Base-by-base conservation (phyloP, 2,329 filamentous ascomycete genomes). In the Stagonosporopsis cucurbitacearum region DNA sequence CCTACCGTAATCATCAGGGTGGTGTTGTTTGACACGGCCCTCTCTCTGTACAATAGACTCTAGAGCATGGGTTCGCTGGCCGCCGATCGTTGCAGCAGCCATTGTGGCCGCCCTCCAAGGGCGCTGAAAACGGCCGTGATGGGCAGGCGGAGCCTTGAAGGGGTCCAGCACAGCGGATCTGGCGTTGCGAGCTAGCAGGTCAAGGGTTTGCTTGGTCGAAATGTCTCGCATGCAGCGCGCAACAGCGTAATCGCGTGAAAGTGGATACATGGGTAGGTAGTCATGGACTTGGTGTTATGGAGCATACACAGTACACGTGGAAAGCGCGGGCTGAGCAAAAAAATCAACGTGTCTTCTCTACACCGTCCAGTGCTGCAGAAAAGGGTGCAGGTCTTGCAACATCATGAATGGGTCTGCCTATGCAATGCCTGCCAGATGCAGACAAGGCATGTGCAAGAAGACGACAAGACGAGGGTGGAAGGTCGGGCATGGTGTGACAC, bases 181-280 rank as follows among this genome's bases (percentile, higher is more conserved):
- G 59, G 53, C 57, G 57, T 28, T 50, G 36, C 47, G 32, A 47
- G 47, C 36, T 48, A 57, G 57, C 54, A 60, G 60, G 60, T 60
- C 66, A 70, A 70, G 66, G 54, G 49, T 50, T 54, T 50, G 54
- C 59, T 63, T 64, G 65, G 60, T 62, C 54, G 59, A 51, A 43
- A 71, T 73, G 70, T 73, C 71, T 70, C 66, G 69, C 68, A 71
- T 69, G 63, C 54, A 58, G 63, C 60, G 44, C 42, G 58, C 59
- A 64, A 67, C 65, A 58, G 59, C 58, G 60, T 63, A 56, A 53
- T 53, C 42, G 35, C 54, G 59, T 55, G 62, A 53, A 41, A 48
- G 61, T 60, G 65, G 69, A n/a, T n/a, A n/a, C n/a, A n/a, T n/a
- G n/a, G n/a, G n/a, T n/a, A n/a, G n/a, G n/a, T n/a, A n/a, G n/a